Percentiles rank a stretch among this genome's conserved stretches.
phyloP scores from a whole-genome alignment of 805 yeast genomes.

The Geotrichum ghanense region DNA sequence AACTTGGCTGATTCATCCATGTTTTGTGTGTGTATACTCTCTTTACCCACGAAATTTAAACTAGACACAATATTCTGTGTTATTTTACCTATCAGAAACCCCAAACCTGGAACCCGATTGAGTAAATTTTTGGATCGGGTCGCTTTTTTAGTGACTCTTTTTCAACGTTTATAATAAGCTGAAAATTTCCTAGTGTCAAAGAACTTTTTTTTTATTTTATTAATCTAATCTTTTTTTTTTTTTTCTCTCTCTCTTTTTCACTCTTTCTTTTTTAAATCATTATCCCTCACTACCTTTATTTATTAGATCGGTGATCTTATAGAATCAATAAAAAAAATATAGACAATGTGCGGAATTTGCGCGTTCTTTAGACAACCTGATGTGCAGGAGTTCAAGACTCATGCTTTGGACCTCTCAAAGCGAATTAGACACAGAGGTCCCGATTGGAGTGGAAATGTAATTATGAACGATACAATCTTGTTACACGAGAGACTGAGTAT shows the following conservation, averaged over 20 bases:
- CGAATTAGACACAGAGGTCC: constrained; percentile 98
- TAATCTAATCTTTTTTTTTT: background rate
- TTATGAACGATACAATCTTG: constrained; percentile 68
- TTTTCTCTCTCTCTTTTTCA: background rate
- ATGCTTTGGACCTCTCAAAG: constrained; percentile 83
- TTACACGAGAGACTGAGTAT: constrained; percentile 96
- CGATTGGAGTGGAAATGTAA: constrained; percentile 86
- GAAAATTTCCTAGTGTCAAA: background rate
- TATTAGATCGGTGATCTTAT: too few species aligned
- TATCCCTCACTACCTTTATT: too few species aligned
- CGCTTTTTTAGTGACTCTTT: too few species aligned
- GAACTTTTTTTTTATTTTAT: background rate
- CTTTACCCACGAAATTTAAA: too few species aligned
- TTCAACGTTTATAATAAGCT: too few species aligned
- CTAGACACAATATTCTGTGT: too few species aligned
- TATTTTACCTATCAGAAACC: background rate
- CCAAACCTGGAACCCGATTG: constrained; percentile 1
- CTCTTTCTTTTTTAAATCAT: too few species aligned
- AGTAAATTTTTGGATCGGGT: too few species aligned
- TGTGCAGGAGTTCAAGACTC: constrained; percentile 67
- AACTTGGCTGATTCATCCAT: too few species aligned
- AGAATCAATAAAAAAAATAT: background rate
- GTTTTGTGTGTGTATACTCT: too few species aligned
- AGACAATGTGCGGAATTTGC: constrained; percentile 98
- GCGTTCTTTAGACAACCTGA: constrained; percentile 82